Evolutionary conservation across 2,329 filamentous ascomycete genomes (phyloP).

Genomic region (Fusarium miscanthi): DNA sequence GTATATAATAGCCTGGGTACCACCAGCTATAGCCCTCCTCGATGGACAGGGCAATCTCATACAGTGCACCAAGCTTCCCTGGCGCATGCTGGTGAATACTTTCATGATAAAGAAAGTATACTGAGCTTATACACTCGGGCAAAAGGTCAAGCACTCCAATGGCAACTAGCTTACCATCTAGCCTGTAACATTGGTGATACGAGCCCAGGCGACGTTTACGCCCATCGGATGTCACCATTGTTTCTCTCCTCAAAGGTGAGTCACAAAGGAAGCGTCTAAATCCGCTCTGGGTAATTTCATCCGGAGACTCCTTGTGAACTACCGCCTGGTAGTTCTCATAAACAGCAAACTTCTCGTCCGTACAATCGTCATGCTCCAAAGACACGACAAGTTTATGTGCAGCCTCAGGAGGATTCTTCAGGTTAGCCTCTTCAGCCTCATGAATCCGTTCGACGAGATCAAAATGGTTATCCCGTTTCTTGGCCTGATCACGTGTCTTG

Average conservation of each 20-base stretch:
- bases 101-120: constrained; percentile 86
- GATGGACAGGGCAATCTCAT: constrained; percentile 76
- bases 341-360: constrained; percentile 78
- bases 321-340: constrained; percentile 80
- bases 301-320: constrained; percentile 75
- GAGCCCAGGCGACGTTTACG: constrained; percentile 71
- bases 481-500: constrained; percentile 72
- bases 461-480: constrained; percentile 74
- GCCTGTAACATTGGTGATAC: constrained; percentile 83
- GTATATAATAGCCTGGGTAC: constrained; percentile 86
- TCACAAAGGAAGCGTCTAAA: constrained; percentile 80
- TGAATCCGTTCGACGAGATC: constrained; percentile 74
- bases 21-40: constrained; percentile 80
- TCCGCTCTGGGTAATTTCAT: constrained; percentile 67
- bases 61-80: constrained; percentile 79
- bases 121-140: constrained; percentile 80
- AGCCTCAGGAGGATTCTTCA: constrained; percentile 70
- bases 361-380: constrained; percentile 76
- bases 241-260: constrained; percentile 70
- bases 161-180: constrained; percentile 80
- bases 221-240: constrained; percentile 58
- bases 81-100: constrained; percentile 76
- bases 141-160: constrained; percentile 82
- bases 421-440: constrained; percentile 68
- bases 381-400: constrained; percentile 76